Conservation (phyloP, 805 yeast species). For the Maudiozyma turicensis region DNA sequence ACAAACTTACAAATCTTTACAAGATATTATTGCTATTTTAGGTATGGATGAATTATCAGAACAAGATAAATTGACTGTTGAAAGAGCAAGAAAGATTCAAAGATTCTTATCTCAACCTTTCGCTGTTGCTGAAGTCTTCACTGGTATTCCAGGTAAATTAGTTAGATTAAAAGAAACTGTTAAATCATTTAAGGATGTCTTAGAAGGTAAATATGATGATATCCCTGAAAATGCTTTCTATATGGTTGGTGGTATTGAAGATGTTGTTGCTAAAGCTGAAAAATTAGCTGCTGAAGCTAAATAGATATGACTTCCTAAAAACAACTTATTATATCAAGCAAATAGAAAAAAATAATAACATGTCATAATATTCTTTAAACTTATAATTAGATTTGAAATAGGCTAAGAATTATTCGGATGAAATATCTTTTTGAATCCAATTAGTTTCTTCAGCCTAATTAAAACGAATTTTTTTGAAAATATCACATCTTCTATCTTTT, state of each 20-base stretch:
- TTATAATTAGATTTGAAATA: not conserved
- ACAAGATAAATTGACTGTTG: slow-evolving; percentile 96
- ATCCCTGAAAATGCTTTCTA: slow-evolving; percentile 99
- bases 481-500: no score
- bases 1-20: slow-evolving; percentile 99
- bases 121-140: slow-evolving; percentile 99
- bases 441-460: no score
- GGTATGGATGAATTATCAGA: slow-evolving; percentile 99
- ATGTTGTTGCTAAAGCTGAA: slow-evolving; percentile 97
- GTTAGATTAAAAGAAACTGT: slow-evolving; percentile 95
- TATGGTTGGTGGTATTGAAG: slow-evolving; percentile 99
- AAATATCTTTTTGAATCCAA: no score
- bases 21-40: slow-evolving; percentile 99
- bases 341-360: not conserved
- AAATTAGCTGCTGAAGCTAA: slow-evolving; percentile 91
- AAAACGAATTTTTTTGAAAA: no score
- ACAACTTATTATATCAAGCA: not conserved
- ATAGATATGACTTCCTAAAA: slow-evolving; percentile 24
- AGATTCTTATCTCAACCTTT: slow-evolving; percentile 99
- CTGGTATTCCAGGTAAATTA: slow-evolving; percentile 97
- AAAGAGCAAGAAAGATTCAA: slow-evolving; percentile 99
- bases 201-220: slow-evolving; percentile 97
- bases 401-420: not conserved
- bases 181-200: slow-evolving; percentile 89
- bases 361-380: not conserved